Evolutionary conservation across 257 asterid species (phyloP).

Genomic region (Solanum okadae): DNA sequence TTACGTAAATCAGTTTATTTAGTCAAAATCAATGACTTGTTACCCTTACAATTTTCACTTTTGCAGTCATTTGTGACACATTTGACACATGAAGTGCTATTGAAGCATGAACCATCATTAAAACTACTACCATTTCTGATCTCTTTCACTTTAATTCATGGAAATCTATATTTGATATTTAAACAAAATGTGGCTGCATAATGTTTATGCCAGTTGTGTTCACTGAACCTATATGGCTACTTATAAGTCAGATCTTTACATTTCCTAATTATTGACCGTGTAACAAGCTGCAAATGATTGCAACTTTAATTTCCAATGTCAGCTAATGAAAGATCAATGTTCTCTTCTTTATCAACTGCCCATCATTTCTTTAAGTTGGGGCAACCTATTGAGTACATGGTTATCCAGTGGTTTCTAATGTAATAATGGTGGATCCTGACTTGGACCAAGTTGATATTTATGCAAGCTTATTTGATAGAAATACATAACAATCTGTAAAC

Average conservation of each 20-base stretch:
- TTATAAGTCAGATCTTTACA: not conserved
- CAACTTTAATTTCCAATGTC: not conserved
- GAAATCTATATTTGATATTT: not conserved
- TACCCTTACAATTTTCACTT: not conserved
- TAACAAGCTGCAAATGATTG: not conserved
- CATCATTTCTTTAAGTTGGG: not conserved
- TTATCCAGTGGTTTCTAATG: not conserved
- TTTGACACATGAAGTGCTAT: not conserved
- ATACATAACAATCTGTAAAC: not conserved
- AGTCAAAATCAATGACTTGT: not conserved
- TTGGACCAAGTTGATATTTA: not conserved
- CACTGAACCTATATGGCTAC: not conserved
- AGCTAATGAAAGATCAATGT: not conserved
- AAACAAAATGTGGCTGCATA: not conserved
- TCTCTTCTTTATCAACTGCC: not conserved
- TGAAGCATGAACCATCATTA: not conserved
- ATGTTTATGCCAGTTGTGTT: not conserved
- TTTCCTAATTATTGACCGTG: not conserved
- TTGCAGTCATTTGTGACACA: not conserved
- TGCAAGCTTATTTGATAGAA: not conserved
- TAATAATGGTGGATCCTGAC: not conserved
- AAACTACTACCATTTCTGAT: not conserved
- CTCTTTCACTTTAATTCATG: not conserved
- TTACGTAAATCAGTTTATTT: not conserved
- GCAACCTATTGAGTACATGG: not conserved